Percentiles rank a stretch among this genome's conserved stretches.
Conservation (phyloP, 495 filamentous ascomycete genomes). For the Tricharina praecox region DNA sequence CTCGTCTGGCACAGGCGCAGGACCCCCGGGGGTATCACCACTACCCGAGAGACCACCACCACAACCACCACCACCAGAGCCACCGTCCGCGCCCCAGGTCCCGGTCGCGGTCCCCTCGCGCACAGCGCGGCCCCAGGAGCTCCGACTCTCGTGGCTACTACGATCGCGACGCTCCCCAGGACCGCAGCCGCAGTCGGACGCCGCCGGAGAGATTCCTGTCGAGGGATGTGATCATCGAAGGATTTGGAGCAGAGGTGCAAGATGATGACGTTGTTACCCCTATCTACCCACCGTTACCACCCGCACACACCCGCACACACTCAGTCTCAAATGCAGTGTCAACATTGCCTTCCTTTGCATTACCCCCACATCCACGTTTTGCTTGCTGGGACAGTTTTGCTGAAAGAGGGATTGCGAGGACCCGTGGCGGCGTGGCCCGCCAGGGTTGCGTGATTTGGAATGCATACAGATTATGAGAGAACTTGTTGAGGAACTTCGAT, state of each 20-base stretch:
- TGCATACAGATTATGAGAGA: slow-evolving; percentile 43
- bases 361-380: slow-evolving; percentile 10
- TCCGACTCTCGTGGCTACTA: slow-evolving; percentile 19
- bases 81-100: slow-evolving; percentile 7
- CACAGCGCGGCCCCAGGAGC: slow-evolving; percentile 16
- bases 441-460: slow-evolving; percentile 5
- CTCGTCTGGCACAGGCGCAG: slow-evolving; percentile 9
- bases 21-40: slow-evolving; percentile 3
- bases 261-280: slow-evolving; percentile 29
- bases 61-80: slow-evolving; percentile 16
- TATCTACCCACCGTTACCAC: slow-evolving; percentile 21
- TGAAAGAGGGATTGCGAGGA: slow-evolving; percentile 21
- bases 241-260: slow-evolving; percentile 24
- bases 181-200: slow-evolving; percentile 22
- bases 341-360: slow-evolving; percentile 12
- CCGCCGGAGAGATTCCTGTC: slow-evolving; percentile 20
- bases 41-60: slow-evolving; percentile 1
- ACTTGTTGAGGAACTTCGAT: slow-evolving; percentile 40
- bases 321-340: slow-evolving; percentile 2
- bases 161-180: slow-evolving; percentile 21
- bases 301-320: slow-evolving; percentile 8
- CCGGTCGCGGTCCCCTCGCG: slow-evolving; percentile 13
- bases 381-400: slow-evolving; percentile 23
- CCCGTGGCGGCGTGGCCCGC: slow-evolving; percentile 1
- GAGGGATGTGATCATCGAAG: slow-evolving; percentile 26